Evolutionary conservation across 768 basidiomycete genomes (phyloP), one percentile per base, ranked within the genome.

Genomic region (Suillus americanus): DNA sequence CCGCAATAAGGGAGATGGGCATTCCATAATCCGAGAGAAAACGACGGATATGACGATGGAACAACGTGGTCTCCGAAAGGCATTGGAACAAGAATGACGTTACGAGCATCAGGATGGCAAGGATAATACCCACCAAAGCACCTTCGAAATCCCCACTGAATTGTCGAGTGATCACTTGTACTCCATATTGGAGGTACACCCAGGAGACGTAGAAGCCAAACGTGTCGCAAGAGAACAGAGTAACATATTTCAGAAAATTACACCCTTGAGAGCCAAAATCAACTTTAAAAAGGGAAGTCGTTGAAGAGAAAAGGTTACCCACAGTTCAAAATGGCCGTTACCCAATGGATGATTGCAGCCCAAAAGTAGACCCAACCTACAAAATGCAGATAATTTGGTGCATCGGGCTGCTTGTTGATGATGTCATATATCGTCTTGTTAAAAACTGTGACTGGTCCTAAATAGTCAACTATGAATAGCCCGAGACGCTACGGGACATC

Each of bases 171-270:
- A 91, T 79, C 25, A 94, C 86, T 77, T 95, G 94, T 16, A 94
- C 85, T 38, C 94, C 94, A 66, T 96, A 96, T 77, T 97, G 92
- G 7, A 92, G 82, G 70, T 94, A 94, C 1, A 92, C 92, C 86
- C 91, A 94, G 20, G 91, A 90, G 1, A 96, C 93, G 74, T 95
- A 96, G 76, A 95, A 96, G 1, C 94, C 94, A 69, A 95, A 96
- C 0, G 92, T 94, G 68, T 95, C 94, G 73, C 94, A 95, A 25
- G 94, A 89, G 75, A 96, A 95, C 8, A 92, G 81, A 0, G 94
- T 95, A 30, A 95, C 93, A 68, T 94, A 93, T 83, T 83, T 86
- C 46, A 97, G 82, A 68, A 93, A 90, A 72, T 92, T 90, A 68
- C 91, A 92, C 82, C 88, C 91, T 92, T 63, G 3, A 28, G n/a